Base-by-base conservation (phyloP, 106 monocot species). In the Dendrobium nobile region DNA sequence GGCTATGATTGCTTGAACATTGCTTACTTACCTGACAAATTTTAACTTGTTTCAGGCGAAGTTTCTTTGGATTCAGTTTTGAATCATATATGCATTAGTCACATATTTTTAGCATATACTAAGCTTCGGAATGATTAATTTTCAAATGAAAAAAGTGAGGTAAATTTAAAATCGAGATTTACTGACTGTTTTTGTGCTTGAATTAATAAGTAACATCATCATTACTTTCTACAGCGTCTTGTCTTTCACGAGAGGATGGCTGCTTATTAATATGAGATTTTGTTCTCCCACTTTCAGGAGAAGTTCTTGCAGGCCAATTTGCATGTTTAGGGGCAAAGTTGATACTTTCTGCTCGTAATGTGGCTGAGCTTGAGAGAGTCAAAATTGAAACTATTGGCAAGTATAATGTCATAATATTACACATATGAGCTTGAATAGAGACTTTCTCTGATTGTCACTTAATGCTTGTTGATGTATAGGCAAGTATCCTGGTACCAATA, bases 291-390 rank as follows among this genome's bases (percentile, higher is more conserved):
- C 58, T 86, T 85, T 51, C 76, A 99, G 93, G 95, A 15, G 87
- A 95, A 67, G 55, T 82, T 77, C 90, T 95, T 83, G 95, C 95
- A 17, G 85, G 80, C 24, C 95, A 95, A 54, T 93, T 95, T 85
- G 87, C 85, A 16, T 76, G 59, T 77, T 85, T 99, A 64, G 99
- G 95, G 79, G 95, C 99, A 78, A 95, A 91, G 56, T 48, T 95
- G 65, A 91, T 95, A 82, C 88, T 99, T 72, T 93, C 95, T 86
- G 91, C 95, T 81, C 88, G 99, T 20, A 99, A 91, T 82, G 83
- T 82, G 7, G 54, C 77, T 15, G 98, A 93, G 85, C 90, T 99
- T 48, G 93, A 93, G 81, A 85, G 91, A 75, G 99, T 95, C 2
- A 99, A 95, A 91, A 78, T 43, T 80, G 80, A 87, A 86, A 88